These are phyloP conservation scores for Staphylotrichum longicolle DNA, from an alignment of 495 filamentous ascomycete species.

Conservation along the genomic window DNA sequence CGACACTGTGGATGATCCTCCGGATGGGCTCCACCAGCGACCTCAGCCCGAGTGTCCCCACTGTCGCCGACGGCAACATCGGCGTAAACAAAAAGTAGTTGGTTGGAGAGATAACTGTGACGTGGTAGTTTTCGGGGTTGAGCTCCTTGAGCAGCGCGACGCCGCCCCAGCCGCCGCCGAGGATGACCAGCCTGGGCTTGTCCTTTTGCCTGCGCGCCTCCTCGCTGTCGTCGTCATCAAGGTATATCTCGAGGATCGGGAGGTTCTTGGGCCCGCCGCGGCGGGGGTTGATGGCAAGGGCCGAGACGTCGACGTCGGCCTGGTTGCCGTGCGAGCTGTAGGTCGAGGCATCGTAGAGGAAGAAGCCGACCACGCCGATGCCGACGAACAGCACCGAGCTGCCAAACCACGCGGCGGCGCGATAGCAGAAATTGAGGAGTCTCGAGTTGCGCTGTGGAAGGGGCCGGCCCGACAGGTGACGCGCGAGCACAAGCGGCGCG, in stretches of 20 bases:
- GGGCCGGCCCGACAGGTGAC: slow-evolving; percentile 48
- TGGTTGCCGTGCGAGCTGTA: slow-evolving; percentile 66
- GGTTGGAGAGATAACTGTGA: slow-evolving; percentile 87
- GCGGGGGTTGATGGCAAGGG: slow-evolving; percentile 75
- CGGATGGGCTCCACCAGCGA: slow-evolving; percentile 92
- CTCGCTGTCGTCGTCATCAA: slow-evolving; percentile 81
- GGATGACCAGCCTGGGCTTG: slow-evolving; percentile 86
- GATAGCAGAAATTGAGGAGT: slow-evolving; percentile 50
- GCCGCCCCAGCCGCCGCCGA: slow-evolving; percentile 95
- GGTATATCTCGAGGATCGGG: slow-evolving; percentile 78
- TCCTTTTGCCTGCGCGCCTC: slow-evolving; percentile 66
- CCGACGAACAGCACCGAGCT: slow-evolving; percentile 47
- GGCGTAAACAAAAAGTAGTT: slow-evolving; percentile 99
- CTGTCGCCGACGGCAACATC: slow-evolving; percentile 94
- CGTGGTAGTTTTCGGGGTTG: slow-evolving; percentile 85
- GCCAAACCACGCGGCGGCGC: slow-evolving; percentile 50
- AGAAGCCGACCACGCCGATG: slow-evolving; percentile 70
- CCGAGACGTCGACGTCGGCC: slow-evolving; percentile 76
- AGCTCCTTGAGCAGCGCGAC: slow-evolving; percentile 88
- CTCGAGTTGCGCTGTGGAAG: slow-evolving; percentile 46
- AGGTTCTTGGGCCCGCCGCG: slow-evolving; percentile 94
- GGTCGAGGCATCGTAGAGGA: slow-evolving; percentile 90
- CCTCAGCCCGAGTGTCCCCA: slow-evolving; percentile 87
- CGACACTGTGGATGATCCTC: slow-evolving; percentile 69
- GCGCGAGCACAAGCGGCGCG: slow-evolving; percentile 17